Base-by-base conservation (phyloP, 116 monocot genomes). In the Phalaenopsis hybrid region DNA sequence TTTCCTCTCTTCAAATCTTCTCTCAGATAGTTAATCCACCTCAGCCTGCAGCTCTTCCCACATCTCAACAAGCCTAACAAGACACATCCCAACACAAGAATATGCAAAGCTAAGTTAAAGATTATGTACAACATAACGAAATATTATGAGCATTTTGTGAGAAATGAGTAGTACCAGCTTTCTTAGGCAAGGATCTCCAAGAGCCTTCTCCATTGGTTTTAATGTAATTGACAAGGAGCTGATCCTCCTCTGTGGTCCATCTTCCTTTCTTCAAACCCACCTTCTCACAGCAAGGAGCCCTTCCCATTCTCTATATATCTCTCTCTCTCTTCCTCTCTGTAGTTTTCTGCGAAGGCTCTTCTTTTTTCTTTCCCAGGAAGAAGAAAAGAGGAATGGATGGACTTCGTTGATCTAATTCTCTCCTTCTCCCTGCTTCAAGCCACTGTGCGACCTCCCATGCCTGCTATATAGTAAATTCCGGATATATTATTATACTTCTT, bases 21-120 rank as follows among this genome's bases (percentile, higher is more conserved):
- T 81, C 91, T 85, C 61, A 93, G 80, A 85, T 93, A 93, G 76
- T 93, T 93, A 23, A 91, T 93, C 95, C 95, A 95, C 73, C 95
- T 86, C 51, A 95, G 81, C 57, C 95, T 89, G 86, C 95, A 95
- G 59, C 95, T 95, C 87, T 95, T 95, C 20, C 95, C 95, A 65
- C 95, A 95, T 72, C 95, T 90, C 83, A 89, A 75, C 63, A 95
- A 33, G 13, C 84, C 84, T 80, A 37, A 72, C 34, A 72, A 72
- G 34, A 28, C 34, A 37, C 5, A 5, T 16, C 31, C 5, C 5
- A 75, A 41, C 44, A 17, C 1, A 1, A 46, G 21, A 45, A 44
- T 15, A 13, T 13, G 52, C 3, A 52, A 11, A 52, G 52, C 12
- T 52, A 52, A 52, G 52, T 13, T 11, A 52, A 52, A 12, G 52